A percentile compares a stretch with the other conserved stretches of the same genome.
Conservation (phyloP, 139 green algal species). For the Micromonas commoda region DNA sequence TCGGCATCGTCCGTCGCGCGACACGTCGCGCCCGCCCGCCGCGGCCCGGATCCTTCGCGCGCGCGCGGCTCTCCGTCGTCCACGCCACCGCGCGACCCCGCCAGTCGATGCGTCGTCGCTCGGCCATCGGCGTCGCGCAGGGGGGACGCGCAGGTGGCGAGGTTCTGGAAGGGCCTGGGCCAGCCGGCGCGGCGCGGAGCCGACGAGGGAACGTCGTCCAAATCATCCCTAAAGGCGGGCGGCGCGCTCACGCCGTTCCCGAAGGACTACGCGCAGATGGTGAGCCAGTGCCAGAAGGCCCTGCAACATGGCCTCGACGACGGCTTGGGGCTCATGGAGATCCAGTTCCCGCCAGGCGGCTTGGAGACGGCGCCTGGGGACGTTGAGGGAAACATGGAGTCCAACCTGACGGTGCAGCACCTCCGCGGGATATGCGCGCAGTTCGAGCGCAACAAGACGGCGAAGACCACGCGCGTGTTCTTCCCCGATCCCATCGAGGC, state of each 20-base stretch:
- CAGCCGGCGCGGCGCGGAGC: too few relatives aligned
- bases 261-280: slow-evolving; percentile 8
- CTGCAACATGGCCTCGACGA: background rate
- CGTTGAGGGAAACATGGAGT: slow-evolving; percentile 28
- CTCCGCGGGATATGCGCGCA: slow-evolving; percentile 1
- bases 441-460: background rate
- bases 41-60: too few relatives aligned
- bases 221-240: background rate
- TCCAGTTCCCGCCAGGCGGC: slow-evolving; percentile 13
- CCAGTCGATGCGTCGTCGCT: too few relatives aligned
- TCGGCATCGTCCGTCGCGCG: too few relatives aligned
- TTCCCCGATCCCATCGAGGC: slow-evolving; percentile 13
- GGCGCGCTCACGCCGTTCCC: slow-evolving; percentile 12
- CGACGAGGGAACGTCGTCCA: too few relatives aligned
- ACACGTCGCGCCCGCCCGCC: too few relatives aligned
- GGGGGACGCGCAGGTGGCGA: too few relatives aligned
- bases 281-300: background rate
- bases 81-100: too few relatives aligned
- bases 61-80: too few relatives aligned
- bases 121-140: too few relatives aligned
- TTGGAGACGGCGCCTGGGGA: slow-evolving; percentile 12
- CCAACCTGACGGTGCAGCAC: background rate
- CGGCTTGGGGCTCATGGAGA: slow-evolving; percentile 9
- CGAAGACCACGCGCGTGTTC: slow-evolving; percentile 10
- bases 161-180: too few relatives aligned